Base-by-base conservation (phyloP, 345 rosid species). In the Isatis tinctoria region DNA sequence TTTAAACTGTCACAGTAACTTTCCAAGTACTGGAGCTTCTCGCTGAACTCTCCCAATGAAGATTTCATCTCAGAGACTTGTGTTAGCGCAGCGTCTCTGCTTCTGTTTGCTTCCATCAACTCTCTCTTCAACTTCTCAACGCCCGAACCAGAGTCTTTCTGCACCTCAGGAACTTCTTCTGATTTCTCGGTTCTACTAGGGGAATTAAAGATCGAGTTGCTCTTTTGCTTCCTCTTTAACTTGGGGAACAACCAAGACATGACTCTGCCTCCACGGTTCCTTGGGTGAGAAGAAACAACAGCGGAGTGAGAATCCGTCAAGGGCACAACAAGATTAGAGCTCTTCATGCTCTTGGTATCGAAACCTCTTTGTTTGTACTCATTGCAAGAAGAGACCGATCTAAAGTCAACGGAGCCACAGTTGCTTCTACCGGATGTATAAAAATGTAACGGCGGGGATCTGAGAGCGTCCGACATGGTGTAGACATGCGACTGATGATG, bases 1-100 rank as follows among this genome's bases (percentile, higher is more conserved):
- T 90, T 95, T 35, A 95, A 85, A 69, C 85, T 88, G 51, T 87
- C 96, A 53, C 99, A 90, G 41, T 95, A 90, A 24, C 76, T 83
- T 81, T 92, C 97, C 82, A 95, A 74, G 74, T 88, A 87, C 81
- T 88, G 92, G 54, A 92, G 87, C 85, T 88, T 95, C 79, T 86
- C 83, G 63, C 82, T 86, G 36, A 95, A 82, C 68, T 88, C 92
- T 63, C 81, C 90, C 33, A 95, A 3, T 2, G 96, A 90, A 71
- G 92, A 84, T 74, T 77, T 92, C 97, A 92, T 90, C 81, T 87
- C 93, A 1, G 84, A 53, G 58, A 85, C 97, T 69, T 92, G 97
- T 72, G 65, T 69, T 27, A 88, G 73, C 0, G 97, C 99, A 0
- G 92, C 88, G 7, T 90, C 97, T 47, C 91, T 77, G 56, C 85